Percentiles rank a stretch among this genome's conserved stretches.
These are phyloP conservation scores for Tricholoma sp. DNA, from an alignment of 768 basidiomycete species.

Conservation along the genomic window DNA sequence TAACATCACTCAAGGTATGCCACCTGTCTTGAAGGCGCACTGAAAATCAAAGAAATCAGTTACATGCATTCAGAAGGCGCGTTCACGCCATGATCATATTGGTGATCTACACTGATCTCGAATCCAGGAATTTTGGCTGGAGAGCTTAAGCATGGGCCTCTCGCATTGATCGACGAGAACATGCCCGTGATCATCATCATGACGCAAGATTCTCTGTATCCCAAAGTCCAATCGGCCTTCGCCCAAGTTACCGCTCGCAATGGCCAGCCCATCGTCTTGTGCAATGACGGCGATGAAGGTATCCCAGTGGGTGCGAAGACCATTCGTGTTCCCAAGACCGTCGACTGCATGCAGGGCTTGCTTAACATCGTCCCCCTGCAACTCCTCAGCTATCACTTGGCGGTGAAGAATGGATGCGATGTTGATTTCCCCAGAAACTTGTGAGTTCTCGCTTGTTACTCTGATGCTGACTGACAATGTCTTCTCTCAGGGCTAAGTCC, in stretches of 20 bases:
- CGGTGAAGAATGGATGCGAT: constrained; percentile 92
- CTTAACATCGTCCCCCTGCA: constrained; percentile 97
- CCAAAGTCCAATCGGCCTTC: constrained; percentile 96
- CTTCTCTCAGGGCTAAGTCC: constrained; percentile 57
- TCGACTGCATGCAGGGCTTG: constrained; percentile 92
- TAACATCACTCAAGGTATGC: constrained; percentile 54
- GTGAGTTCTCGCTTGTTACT: constrained; percentile 39
- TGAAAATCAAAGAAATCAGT: constrained; percentile 99
- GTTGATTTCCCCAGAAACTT: constrained; percentile 98
- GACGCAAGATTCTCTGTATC: constrained; percentile 97
- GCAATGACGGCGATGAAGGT: constrained; percentile 85
- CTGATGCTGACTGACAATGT: not conserved
- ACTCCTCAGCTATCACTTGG: constrained; percentile 92
- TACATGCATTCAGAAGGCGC: constrained; percentile 82
- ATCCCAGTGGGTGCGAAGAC: constrained; percentile 75
- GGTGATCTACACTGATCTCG: not conserved
- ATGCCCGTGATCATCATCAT: constrained; percentile 99
- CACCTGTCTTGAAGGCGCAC: constrained; percentile 94
- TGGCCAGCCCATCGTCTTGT: constrained; percentile 91
- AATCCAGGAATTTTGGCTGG: constrained; percentile 84
- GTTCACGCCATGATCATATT: constrained; percentile 1
- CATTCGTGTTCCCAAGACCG: constrained; percentile 91
- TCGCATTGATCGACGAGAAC: constrained; percentile 97
- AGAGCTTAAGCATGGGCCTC: constrained; percentile 97
- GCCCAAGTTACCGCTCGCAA: constrained; percentile 97